Conservation (phyloP, 495 filamentous ascomycete genomes). For the Pseudevernia furfuracea region DNA sequence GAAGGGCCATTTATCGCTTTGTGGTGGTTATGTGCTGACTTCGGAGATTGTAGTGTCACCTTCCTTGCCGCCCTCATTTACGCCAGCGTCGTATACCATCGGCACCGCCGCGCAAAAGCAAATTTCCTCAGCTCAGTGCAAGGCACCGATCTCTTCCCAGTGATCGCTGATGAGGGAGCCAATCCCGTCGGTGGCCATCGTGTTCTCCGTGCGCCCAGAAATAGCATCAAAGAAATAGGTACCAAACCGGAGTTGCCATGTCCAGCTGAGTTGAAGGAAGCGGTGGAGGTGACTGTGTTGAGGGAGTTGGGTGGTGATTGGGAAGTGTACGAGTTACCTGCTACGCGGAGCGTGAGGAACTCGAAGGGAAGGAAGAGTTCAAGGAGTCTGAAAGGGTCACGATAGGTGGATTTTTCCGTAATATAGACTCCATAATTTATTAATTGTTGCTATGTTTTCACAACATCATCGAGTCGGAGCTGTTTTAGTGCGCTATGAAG, state of each 20-base stretch:
- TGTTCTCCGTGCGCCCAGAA: neutral
- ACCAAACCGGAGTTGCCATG: neutral
- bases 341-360: constrained; percentile 2
- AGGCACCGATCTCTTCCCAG: neutral
- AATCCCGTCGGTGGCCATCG: neutral
- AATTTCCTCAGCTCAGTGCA: neutral
- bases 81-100: constrained; percentile 4
- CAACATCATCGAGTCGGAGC: no score
- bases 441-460: neutral
- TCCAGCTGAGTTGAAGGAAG: neutral
- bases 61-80: constrained; percentile 10
- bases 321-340: constrained; percentile 1
- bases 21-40: neutral
- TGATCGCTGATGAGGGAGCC: neutral
- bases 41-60: neutral
- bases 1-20: no score
- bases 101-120: constrained; percentile 1
- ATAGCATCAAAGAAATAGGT: neutral
- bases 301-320: neutral
- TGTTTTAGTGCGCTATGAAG: no score
- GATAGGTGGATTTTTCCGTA: neutral
- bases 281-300: neutral
- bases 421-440: neutral
- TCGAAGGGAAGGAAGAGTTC: neutral
- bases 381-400: neutral